Evolutionary conservation across 2,329 filamentous ascomycete genomes (phyloP).

Genomic region (Thyridium curvatum): DNA sequence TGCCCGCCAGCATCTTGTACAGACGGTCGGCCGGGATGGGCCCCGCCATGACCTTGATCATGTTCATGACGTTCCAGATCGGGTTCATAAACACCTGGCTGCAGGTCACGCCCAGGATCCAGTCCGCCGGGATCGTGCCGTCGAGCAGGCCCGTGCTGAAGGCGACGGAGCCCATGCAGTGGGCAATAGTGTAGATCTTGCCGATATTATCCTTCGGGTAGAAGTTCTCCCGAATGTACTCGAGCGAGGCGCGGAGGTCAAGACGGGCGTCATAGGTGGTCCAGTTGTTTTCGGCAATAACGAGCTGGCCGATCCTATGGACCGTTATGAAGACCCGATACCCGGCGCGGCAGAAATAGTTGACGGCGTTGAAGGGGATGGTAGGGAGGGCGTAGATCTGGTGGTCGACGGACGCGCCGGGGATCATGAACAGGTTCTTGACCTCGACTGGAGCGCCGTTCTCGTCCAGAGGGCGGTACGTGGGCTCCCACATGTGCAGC

Average conservation of each 20-base stretch:
- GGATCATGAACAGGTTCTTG: conserved; percentile 53
- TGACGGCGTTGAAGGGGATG: conserved; percentile 55
- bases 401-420: conserved; percentile 57
- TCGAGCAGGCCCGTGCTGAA: conserved; percentile 53
- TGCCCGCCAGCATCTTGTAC: conserved; percentile 40
- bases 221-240: conserved; percentile 39
- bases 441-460: conserved; percentile 20
- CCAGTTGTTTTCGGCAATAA: conserved; percentile 42
- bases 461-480: conserved; percentile 16
- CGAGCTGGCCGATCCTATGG: conserved; percentile 49
- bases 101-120: conserved; percentile 52
- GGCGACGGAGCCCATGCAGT: conserved; percentile 57
- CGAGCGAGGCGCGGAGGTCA: conserved; percentile 50
- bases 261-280: conserved; percentile 55
- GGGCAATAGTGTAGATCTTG: conserved; percentile 50
- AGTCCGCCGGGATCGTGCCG: conserved; percentile 49
- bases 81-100: conserved; percentile 61
- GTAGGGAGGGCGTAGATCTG: conserved; percentile 58
- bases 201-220: conserved; percentile 10
- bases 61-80: conserved; percentile 49
- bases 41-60: conserved; percentile 44
- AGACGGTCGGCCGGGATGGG: conserved; percentile 42
- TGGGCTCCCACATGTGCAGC: conserved; percentile 53
- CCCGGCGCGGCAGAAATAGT: conserved; percentile 54
- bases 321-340: conserved; percentile 54